Conservation (phyloP, 345 rosid species). For the Lenwebbia sp. region DNA sequence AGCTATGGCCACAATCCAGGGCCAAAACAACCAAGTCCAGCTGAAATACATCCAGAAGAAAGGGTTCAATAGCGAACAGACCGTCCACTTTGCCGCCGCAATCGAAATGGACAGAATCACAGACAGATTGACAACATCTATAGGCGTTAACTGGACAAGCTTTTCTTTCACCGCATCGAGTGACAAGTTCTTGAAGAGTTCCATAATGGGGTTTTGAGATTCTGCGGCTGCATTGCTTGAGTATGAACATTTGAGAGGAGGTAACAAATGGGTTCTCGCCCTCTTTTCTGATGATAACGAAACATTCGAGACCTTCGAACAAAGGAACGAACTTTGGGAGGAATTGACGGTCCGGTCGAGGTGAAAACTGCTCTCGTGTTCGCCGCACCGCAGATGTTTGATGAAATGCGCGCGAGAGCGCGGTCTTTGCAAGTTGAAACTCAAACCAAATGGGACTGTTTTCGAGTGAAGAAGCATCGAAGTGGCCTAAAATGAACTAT, state of each 20-base stretch:
- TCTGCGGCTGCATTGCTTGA: constrained; percentile 28
- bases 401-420: constrained; percentile 48
- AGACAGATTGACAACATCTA: too few relatives aligned
- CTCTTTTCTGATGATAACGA: not conserved
- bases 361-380: not conserved
- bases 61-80: too few relatives aligned
- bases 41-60: too few relatives aligned
- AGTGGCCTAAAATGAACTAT: constrained; percentile 24
- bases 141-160: too few relatives aligned
- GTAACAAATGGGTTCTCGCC: constrained; percentile 15
- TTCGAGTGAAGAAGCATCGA: constrained; percentile 42
- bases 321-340: not conserved
- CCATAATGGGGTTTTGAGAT: constrained; percentile 21
- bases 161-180: too few relatives aligned
- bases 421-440: not conserved
- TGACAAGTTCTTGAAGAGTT: constrained; percentile 30
- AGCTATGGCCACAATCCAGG: too few relatives aligned
- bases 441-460: constrained; percentile 5
- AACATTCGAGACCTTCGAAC: too few relatives aligned
- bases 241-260: constrained; percentile 35
- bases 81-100: too few relatives aligned
- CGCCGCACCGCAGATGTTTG: constrained; percentile 36
- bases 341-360: not conserved
- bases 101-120: too few relatives aligned
- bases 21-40: too few relatives aligned